Percentiles rank a stretch among this genome's conserved stretches.
These are phyloP conservation scores for Breviolum minutum DNA, from an alignment of 73 alveolate species.

Conservation along the genomic window DNA sequence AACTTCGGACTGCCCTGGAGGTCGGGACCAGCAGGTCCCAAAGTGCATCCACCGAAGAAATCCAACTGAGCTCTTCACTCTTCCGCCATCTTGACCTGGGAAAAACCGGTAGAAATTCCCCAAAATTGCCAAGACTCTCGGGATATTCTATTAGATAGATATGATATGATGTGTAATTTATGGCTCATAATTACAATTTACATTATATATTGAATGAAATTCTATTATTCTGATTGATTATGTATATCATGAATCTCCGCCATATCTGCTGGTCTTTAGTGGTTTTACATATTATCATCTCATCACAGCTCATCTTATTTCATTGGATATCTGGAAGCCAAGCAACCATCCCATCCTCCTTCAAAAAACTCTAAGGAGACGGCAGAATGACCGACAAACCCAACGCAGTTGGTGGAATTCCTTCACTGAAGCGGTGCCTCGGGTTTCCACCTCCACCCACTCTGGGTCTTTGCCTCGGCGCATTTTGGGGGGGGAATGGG, in stretches of 20 bases:
- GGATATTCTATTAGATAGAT: background rate
- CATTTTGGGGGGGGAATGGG: background rate
- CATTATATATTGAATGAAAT: background rate
- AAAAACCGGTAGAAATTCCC: background rate
- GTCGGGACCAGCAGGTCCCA: too few species aligned
- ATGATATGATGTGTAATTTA: background rate
- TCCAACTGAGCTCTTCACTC: background rate
- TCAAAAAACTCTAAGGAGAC: background rate
- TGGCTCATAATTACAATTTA: background rate
- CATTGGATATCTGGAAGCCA: background rate
- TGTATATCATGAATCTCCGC: too few species aligned
- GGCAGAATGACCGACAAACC: conserved; percentile 13
- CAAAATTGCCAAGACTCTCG: background rate
- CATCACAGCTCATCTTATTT: background rate
- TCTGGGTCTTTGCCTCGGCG: background rate
- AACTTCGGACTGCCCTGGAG: too few species aligned
- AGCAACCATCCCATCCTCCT: background rate
- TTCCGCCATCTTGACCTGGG: conserved; percentile 36
- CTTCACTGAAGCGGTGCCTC: background rate
- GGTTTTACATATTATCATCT: too few species aligned
- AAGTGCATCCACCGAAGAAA: too few species aligned
- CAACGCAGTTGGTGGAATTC: conserved; percentile 12
- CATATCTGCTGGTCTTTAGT: too few species aligned
- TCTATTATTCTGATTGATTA: too few species aligned
- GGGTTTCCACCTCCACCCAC: too few species aligned